Evolutionary conservation across 306 rosid species (phyloP).

Genomic region (Astragalus membranaceus): DNA sequence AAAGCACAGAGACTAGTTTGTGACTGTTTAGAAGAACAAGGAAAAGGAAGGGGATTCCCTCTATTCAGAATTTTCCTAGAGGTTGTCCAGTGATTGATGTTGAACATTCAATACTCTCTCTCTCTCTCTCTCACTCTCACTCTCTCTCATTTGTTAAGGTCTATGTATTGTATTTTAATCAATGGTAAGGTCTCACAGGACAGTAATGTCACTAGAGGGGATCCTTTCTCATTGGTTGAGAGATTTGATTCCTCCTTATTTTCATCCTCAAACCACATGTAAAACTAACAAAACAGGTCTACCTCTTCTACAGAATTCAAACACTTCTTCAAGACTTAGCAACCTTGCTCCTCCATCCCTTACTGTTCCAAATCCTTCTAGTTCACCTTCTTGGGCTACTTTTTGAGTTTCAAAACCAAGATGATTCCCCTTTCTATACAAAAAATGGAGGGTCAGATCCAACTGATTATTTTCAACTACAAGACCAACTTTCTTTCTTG

Average conservation of each 20-base stretch:
- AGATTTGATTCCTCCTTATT: neutral
- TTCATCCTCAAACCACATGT: neutral
- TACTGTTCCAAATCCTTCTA: conserved; percentile 47
- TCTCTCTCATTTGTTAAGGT: too few species aligned
- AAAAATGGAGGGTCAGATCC: conserved; percentile 43
- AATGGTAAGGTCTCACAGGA: too few species aligned
- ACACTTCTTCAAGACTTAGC: conserved; percentile 41
- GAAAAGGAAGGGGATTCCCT: neutral
- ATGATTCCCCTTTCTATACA: conserved; percentile 55
- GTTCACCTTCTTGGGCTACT: conserved; percentile 19
- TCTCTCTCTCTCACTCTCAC: too few species aligned
- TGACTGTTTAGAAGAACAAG: neutral
- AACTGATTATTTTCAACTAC: conserved; percentile 77
- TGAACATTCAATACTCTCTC: too few species aligned
- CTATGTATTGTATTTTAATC: too few species aligned
- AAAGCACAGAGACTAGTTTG: neutral
- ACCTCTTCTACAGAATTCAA: neutral
- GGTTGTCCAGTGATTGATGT: too few species aligned
- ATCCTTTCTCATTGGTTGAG: too few species aligned
- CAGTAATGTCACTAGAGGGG: too few species aligned
- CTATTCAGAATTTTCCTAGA: too few species aligned
- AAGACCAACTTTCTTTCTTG: conserved; percentile 82
- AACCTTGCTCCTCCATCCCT: conserved; percentile 46
- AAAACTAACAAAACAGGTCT: neutral
- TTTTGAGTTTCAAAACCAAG: conserved; percentile 52